Base-by-base conservation (phyloP, 1,139 yeast species). In the Candida tetrigidarum region DNA sequence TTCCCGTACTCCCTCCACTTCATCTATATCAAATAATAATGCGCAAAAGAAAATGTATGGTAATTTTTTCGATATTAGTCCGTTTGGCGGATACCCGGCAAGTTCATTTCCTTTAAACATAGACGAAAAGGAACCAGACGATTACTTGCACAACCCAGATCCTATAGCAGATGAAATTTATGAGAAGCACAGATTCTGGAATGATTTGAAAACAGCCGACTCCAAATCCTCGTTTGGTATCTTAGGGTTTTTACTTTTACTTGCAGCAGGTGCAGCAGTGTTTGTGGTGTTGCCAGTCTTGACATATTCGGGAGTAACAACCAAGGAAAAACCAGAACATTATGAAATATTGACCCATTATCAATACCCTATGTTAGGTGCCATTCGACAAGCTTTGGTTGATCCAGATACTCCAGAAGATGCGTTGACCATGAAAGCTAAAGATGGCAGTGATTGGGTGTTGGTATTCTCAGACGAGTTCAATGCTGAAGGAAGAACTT, bases 51-150 rank as follows among this genome's bases (percentile, higher is more conserved):
- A n/a, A 8, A 12, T 29, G 14, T 26, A 29, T 12, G 19, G 23
- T 5, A 15, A 41, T 35, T 41, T 37, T 12, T 42, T 20, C 39
- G 76, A 71, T 47, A 74, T 84, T 54, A 82, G 91, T 43, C 97
- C 97, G 3, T 91, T 91, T 70, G 97, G 97, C 45, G 97, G 97
- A 11, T 91, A 89, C 63, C 97, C 97, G 1, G 95, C 96, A 5
- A 76, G 89, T 6, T 83, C 91, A 3, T 91, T 91, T 69, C 97
- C 97, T 0, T 70, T 91, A 44, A 84, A 81, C 55, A 82, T 91
- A 50, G 96, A 91, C 48, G 97, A 91, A 57, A 88, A 88, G 64
- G 97, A 91, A 64, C 86, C 90, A 3, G 97, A 91, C 67, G 97
- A 91, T 62, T 90, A 89, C 59, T 63, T 91, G 51, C 97, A 91